phyloP scores from a whole-genome alignment of 1,139 yeast species.

The Pneumocystis wakefieldiae region DNA sequence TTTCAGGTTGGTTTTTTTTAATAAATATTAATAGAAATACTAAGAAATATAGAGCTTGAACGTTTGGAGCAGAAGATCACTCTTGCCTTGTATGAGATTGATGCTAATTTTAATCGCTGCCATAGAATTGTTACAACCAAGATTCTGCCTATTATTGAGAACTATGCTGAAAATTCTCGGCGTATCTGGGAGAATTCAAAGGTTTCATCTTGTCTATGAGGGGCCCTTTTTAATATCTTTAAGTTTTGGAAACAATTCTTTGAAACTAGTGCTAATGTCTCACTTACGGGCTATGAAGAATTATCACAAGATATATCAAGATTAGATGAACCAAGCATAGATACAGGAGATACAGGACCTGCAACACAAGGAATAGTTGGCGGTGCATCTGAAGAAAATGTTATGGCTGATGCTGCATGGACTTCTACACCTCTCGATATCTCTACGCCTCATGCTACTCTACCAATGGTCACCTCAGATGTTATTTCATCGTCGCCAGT shows the following conservation, averaged over 20 bases:
- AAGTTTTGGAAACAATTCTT: slow-evolving; percentile 61
- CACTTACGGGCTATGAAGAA: slow-evolving; percentile 44
- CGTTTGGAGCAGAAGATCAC: slow-evolving; percentile 72
- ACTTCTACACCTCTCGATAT: slow-evolving; percentile 13
- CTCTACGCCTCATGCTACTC: slow-evolving; percentile 4
- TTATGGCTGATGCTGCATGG: slow-evolving; percentile 7
- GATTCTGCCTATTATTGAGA: slow-evolving; percentile 46
- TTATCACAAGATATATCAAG: neutral
- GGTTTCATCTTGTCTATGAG: slow-evolving; percentile 5
- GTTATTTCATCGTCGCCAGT: neutral
- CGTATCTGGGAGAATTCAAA: slow-evolving; percentile 37
- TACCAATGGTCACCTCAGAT: neutral
- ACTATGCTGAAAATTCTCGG: slow-evolving; percentile 40
- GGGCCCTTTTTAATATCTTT: slow-evolving; percentile 24
- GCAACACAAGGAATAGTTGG: too few relatives aligned
- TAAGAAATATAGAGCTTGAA: slow-evolving; percentile 44
- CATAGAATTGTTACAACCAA: slow-evolving; percentile 48
- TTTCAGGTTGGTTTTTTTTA: neutral
- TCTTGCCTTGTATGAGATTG: slow-evolving; percentile 61
- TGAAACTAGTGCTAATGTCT: slow-evolving; percentile 62
- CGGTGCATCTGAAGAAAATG: neutral
- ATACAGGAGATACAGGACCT: neutral
- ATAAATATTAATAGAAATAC: slow-evolving; percentile 15
- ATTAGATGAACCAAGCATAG: neutral
- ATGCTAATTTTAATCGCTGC: slow-evolving; percentile 49